Percentiles rank a stretch among this genome's conserved stretches.
Conservation (phyloP, 805 yeast genomes). For the Jamesozyma hellenica region DNA sequence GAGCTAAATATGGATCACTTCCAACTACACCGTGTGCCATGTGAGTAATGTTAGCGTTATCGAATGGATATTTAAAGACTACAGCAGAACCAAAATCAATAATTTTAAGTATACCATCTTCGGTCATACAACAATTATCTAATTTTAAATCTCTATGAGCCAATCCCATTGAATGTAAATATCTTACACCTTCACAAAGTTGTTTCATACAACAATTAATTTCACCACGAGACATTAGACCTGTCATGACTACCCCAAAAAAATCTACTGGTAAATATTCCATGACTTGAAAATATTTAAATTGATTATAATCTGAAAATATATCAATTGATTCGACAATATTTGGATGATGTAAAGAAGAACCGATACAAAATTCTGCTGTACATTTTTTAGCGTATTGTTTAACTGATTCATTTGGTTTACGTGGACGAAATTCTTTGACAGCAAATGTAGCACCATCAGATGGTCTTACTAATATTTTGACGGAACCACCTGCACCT, state of each 20-base stretch:
- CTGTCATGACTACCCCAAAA: conserved; percentile 81
- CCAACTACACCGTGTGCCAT: conserved; percentile 73
- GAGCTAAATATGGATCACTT: conserved; percentile 79
- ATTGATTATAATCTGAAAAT: conserved; percentile 44
- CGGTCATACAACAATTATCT: conserved; percentile 73
- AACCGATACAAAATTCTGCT: conserved; percentile 82
- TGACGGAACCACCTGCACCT: conserved; percentile 86
- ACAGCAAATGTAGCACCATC: conserved; percentile 74
- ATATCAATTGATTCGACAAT: conserved; percentile 72
- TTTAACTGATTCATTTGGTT: conserved; percentile 58
- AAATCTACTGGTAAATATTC: conserved; percentile 79
- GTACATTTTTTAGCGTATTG: conserved; percentile 82
- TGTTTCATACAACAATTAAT: conserved; percentile 76
- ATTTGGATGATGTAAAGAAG: conserved; percentile 72
- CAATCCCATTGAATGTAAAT: conserved; percentile 66
- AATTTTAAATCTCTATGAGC: conserved; percentile 77
- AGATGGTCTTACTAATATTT: conserved; percentile 53
- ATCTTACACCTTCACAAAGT: conserved; percentile 59
- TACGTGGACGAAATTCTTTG: conserved; percentile 66
- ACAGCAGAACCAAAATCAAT: conserved; percentile 83
- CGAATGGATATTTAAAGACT: conserved; percentile 69
- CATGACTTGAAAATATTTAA: conserved; percentile 72
- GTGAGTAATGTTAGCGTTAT: conserved; percentile 36
- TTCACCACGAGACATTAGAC: conserved; percentile 70
- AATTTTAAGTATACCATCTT: conserved; percentile 61